These are phyloP conservation scores for Paracorniculantispora psalliotae DNA, from an alignment of 2,329 filamentous ascomycete species.

Conservation along the genomic window DNA sequence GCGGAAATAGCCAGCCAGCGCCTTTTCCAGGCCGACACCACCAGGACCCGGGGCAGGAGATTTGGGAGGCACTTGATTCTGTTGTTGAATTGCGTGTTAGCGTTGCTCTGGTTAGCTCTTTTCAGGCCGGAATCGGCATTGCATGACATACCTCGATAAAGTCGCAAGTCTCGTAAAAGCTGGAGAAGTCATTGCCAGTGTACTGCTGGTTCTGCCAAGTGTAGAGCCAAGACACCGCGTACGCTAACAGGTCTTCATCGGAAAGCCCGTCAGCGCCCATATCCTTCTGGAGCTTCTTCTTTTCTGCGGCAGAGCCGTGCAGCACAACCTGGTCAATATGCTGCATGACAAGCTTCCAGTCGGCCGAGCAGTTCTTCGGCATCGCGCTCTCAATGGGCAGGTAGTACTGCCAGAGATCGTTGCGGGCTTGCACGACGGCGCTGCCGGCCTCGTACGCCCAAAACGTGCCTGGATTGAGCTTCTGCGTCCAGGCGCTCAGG, in stretches of 20 bases:
- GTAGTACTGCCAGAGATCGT: conserved; percentile 62
- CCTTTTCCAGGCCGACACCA: not conserved
- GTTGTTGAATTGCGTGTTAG: not conserved
- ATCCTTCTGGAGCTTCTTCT: conserved; percentile 36
- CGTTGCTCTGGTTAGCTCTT: no score
- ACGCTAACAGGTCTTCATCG: conserved; percentile 42
- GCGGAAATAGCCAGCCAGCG: not conserved
- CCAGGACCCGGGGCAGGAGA: not conserved
- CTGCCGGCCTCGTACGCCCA: conserved; percentile 73
- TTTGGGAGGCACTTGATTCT: conserved; percentile 1
- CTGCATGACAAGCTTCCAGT: conserved; percentile 50
- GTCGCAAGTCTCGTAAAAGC: conserved; percentile 34
- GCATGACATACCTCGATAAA: conserved; percentile 21
- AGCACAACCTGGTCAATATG: conserved; percentile 45
- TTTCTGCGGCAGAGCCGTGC: conserved; percentile 25
- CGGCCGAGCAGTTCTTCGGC: conserved; percentile 55
- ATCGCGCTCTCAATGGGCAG: conserved; percentile 40
- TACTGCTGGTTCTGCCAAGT: conserved; percentile 32
- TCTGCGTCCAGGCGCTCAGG: conserved; percentile 67
- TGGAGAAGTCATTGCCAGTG: conserved; percentile 28
- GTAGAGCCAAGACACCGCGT: conserved; percentile 21
- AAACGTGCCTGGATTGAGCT: conserved; percentile 68
- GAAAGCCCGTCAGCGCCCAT: conserved; percentile 37
- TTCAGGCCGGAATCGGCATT: no score
- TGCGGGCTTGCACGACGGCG: conserved; percentile 69